phyloP scores from a whole-genome alignment of 2,329 filamentous ascomycete species.

The Coleophoma crateriformis region DNA sequence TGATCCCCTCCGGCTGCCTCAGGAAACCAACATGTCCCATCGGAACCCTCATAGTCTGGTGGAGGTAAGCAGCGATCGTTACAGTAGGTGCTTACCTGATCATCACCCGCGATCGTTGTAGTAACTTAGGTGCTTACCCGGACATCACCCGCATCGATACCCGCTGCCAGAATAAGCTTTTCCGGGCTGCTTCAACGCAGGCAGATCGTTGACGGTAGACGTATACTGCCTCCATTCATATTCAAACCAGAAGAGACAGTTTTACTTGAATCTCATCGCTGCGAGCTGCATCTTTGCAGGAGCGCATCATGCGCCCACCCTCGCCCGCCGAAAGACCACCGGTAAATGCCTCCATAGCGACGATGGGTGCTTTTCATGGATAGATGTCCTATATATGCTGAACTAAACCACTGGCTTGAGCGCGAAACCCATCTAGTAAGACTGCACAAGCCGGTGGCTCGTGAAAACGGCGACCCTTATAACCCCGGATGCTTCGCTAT shows the following conservation, averaged over 20 bases:
- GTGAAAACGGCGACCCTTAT: constrained; percentile 7
- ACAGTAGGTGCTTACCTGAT: not conserved
- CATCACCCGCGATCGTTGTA: too few species aligned
- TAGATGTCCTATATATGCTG: constrained; percentile 5
- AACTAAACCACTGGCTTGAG: constrained; percentile 1
- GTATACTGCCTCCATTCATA: constrained; percentile 10
- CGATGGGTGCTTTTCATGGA: constrained; percentile 1
- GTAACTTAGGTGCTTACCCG: not conserved
- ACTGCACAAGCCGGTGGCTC: constrained; percentile 4
- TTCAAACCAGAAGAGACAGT: constrained; percentile 11
- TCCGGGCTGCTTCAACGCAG: constrained; percentile 1
- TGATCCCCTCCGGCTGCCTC: too few species aligned
- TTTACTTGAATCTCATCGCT: constrained; percentile 7
- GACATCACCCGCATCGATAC: constrained; percentile 1
- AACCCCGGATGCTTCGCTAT: constrained; percentile 1
- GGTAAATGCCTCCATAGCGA: constrained; percentile 2
- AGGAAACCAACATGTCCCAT: too few species aligned
- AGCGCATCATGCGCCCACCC: constrained; percentile 3
- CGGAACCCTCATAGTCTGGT: too few species aligned
- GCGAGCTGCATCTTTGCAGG: constrained; percentile 5
- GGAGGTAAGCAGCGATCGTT: too few species aligned
- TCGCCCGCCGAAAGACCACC: constrained; percentile 1
- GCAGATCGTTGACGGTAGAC: not conserved
- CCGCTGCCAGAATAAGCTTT: constrained; percentile 7
- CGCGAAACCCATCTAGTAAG: not conserved